Evolutionary conservation across 148 eudicot species (phyloP), one percentile per base, ranked within the genome.

Genomic region (Dysphania ambrosioides): DNA sequence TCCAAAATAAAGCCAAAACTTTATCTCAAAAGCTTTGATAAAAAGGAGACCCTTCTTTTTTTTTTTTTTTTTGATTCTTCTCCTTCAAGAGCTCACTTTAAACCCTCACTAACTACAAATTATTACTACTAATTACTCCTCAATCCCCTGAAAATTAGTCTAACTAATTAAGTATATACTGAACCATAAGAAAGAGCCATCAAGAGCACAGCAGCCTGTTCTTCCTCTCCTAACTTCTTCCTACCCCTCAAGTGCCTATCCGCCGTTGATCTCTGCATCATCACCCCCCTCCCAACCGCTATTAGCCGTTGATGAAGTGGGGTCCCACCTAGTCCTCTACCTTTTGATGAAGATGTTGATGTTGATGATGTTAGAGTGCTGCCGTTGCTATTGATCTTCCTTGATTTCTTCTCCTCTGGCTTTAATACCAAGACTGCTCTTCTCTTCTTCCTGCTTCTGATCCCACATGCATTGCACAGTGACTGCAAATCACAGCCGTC

Each of bases 401-500:
- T 90, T 18, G 85, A 57, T 80, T 85, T 90, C 70, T 84, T 86
- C 24, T 81, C 88, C 8, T 88, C 90, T 10, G 86, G 21, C 60
- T 90, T 88, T 6, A 89, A 53, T 32, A 90, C 92, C 83, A 92
- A 71, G 3, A 88, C 79, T 36, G 93, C 93, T 70, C 97, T 86
- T 78, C 93, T 86, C 84, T 80, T 90, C 71, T 95, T 95, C 76
- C 98, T 85, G 83, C 93, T 92, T 81, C 96, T 86, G 71, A 95
- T 95, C 78, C 98, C 98, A 86, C 97, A 95, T 36, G 97, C 98
- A 82, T 95, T 95, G 81, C 98, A 95, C 76, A 95, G 82, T 49
- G 97, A 90, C 96, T 95, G 88, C 72, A 70, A 10, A 38, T 44
- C 41, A 76, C 23, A 66, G 40, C 30, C 38, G 27, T 59, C 0